These are phyloP conservation scores for Pisolithus thermaeus DNA, from an alignment of 1,284 basidiomycete genomes.

Conservation along the genomic window DNA sequence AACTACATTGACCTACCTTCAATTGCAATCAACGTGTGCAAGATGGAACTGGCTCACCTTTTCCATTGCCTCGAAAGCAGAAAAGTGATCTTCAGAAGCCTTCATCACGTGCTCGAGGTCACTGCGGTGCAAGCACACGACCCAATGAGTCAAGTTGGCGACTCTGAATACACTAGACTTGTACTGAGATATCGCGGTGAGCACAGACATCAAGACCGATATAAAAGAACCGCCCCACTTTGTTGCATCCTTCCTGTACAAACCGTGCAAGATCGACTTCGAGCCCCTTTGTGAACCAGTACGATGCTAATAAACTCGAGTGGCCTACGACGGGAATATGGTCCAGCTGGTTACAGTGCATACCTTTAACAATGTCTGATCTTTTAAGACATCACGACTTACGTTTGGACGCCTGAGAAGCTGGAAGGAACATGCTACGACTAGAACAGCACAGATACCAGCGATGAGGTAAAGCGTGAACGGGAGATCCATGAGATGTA, in stretches of 20 bases:
- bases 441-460: no score
- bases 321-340: not conserved
- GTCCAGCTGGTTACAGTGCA: not conserved
- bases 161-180: not conserved
- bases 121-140: not conserved
- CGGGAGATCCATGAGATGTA: no score
- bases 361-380: no score
- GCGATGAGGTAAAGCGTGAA: no score
- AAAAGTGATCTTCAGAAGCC: not conserved
- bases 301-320: not conserved
- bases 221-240: not conserved
- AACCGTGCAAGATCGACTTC: not conserved
- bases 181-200: not conserved
- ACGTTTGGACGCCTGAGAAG: no score
- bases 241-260: not conserved
- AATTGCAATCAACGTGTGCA: not conserved
- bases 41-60: not conserved
- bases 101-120: not conserved
- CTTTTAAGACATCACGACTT: no score
- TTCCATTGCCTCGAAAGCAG: not conserved
- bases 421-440: no score
- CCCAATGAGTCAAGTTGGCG: not conserved
- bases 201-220: not conserved
- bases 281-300: not conserved
- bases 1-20: not conserved